A percentile compares a stretch with the other conserved stretches of the same genome.
Conservation (phyloP, 202 grass and related monocot genomes). For the Cymbopogon flexuosus region DNA sequence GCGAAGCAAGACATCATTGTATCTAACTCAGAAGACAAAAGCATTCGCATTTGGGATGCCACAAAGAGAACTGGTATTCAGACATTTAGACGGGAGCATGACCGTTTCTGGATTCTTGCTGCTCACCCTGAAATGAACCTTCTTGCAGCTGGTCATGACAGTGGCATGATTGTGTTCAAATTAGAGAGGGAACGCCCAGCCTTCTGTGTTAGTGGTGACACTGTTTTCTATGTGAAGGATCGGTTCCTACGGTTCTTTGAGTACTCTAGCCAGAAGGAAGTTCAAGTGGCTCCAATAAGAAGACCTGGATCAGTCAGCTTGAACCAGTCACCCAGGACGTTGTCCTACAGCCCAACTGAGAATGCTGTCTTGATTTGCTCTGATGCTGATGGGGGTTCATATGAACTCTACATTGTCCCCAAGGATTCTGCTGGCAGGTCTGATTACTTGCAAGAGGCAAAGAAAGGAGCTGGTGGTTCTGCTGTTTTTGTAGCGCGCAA, state of each 20-base stretch:
- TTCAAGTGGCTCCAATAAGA: constrained; percentile 81
- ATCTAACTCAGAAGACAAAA: constrained; percentile 95
- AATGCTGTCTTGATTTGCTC: constrained; percentile 93
- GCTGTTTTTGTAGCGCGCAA: constrained; percentile 96
- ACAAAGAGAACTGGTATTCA: constrained; percentile 89
- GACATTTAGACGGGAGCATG: constrained; percentile 89
- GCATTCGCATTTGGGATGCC: constrained; percentile 90
- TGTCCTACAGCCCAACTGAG: constrained; percentile 88
- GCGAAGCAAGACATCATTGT: constrained; percentile 90
- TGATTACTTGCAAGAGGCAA: constrained; percentile 82
- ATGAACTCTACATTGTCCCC: constrained; percentile 81
- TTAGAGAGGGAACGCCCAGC: constrained; percentile 86
- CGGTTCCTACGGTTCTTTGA: constrained; percentile 87
- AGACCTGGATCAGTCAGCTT: constrained; percentile 83
- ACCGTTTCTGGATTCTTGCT: constrained; percentile 97
- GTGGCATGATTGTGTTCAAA: constrained; percentile 95
- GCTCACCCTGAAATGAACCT: constrained; percentile 97
- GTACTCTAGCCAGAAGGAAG: constrained; percentile 77
- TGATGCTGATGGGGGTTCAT: constrained; percentile 87
- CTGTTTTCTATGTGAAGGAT: constrained; percentile 83
- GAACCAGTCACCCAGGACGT: constrained; percentile 76
- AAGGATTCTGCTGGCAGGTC: constrained; percentile 67
- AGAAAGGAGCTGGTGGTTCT: constrained; percentile 80
- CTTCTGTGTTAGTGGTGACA: constrained; percentile 78
- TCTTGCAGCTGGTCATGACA: constrained; percentile 93